Base-by-base conservation (phyloP, 78 protist genomes). In the Dictyostelium capitatum region DNA sequence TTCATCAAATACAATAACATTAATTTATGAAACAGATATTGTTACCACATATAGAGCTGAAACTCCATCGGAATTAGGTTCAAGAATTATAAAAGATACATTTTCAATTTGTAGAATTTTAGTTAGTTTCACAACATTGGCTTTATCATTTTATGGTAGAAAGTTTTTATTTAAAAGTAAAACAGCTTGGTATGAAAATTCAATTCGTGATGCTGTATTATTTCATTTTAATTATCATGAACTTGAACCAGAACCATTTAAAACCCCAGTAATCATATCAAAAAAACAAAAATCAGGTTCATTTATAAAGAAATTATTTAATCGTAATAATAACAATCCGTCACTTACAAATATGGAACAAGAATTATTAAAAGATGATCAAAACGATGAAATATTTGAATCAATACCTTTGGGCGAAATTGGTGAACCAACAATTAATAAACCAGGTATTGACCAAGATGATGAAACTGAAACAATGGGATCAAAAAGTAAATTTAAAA, bases 131-230 rank as follows among this genome's bases (percentile, higher is more conserved):
- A 30, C 28, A 4, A 7, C 70, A 25, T 62, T 62, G 12, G 70
- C 19, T 3, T 23, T 62, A 11, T 62, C 70, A 62, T 62, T 62
- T 25, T 62, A 62, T 62, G 23, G 43, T 25, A 62, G 28, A 62
- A 62, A 62, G 70, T 25, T 62, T 62, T 62, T 62, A 23, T 62
- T 62, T 62, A 62, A 62, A 62, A 62, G 28, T 25, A 62, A 17
- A 62, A 62, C 70, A 23, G 23, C 70, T 9, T 62, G 70, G 70
- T 62, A n/a, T 25, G 70, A 62, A 10, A 62, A 62, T 11, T 62
- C 32, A 11, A 9, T 25, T 11, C n/a, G 70, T 25, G 70, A 62
- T 62, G 70, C 37, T 10, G 70, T 62, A 11, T 62, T 62, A 62
- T 62, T 25, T 62, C 70, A 62, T 62, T 62, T 62, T 11, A n/a